Evolutionary conservation across 1,139 yeast species (phyloP).

Genomic region (Zygosaccharomyces pseudobailii): DNA sequence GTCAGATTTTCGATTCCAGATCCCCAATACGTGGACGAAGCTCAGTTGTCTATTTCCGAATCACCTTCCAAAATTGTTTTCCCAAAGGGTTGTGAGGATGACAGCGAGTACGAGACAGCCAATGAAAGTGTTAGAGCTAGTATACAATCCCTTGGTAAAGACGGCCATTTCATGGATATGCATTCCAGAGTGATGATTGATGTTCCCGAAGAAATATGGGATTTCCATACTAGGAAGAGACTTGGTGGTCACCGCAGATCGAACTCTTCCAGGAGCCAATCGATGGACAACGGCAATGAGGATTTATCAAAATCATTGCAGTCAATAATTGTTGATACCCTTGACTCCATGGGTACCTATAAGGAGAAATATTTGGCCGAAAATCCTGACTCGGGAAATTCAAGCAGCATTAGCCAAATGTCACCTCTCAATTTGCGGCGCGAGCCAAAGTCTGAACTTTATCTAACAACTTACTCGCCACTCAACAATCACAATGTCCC

Average conservation of each 20-base stretch:
- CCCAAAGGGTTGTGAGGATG: constrained; percentile 7
- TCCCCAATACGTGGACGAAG: constrained; percentile 2
- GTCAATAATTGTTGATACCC: constrained; percentile 28
- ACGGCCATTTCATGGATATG: constrained; percentile 29
- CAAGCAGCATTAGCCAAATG: constrained; percentile 6
- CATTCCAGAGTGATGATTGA: constrained; percentile 30
- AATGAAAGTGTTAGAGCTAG: not conserved
- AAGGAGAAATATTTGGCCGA: constrained; percentile 1
- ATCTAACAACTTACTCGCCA: constrained; percentile 35
- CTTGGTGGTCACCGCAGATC: constrained; percentile 7
- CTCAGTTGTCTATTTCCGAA: not conserved
- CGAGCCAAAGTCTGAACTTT: constrained; percentile 20
- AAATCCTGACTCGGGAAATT: not conserved
- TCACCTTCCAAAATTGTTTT: constrained; percentile 17
- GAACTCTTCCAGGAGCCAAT: not conserved
- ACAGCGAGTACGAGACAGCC: not conserved
- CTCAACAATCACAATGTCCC: constrained; percentile 34
- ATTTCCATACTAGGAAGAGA: constrained; percentile 19
- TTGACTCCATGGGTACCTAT: constrained; percentile 13
- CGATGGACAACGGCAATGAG: constrained; percentile 5
- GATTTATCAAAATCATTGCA: constrained; percentile 25
- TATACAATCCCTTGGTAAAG: not conserved
- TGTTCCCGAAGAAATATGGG: constrained; percentile 32
- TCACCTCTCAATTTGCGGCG: constrained; percentile 14
- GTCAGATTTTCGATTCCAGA: constrained; percentile 19